phyloP scores from a whole-genome alignment of 192 early-diverging fungal genomes.

The Mortierella alpina region DNA sequence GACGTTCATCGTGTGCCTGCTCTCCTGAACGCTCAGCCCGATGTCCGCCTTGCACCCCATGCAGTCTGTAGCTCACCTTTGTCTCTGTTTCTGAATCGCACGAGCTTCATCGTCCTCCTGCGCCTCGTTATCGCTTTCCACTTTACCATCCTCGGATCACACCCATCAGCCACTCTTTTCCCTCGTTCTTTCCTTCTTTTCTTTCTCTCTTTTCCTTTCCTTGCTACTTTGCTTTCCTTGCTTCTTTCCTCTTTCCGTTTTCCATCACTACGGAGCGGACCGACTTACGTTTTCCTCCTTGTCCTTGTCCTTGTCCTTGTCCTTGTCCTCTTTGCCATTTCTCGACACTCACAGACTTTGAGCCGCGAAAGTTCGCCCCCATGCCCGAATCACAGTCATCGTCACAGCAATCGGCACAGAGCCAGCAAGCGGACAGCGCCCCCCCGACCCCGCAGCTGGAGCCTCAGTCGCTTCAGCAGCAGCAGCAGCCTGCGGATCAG shows the following conservation, averaged over 20 bases:
- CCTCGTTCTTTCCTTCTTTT: constrained; percentile 10
- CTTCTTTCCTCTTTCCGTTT: background rate
- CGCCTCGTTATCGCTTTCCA: background rate
- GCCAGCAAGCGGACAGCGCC: background rate
- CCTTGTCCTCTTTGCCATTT: background rate
- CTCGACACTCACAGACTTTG: constrained; percentile 22
- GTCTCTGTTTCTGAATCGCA: too few relatives aligned
- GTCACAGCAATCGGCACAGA: constrained; percentile 16
- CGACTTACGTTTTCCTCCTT: background rate
- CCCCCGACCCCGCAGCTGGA: constrained; percentile 5
- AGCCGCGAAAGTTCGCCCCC: constrained; percentile 37
- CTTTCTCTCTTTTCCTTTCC: background rate
- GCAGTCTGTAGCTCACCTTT: too few relatives aligned
- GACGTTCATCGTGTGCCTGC: too few relatives aligned
- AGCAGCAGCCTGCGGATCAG: constrained; percentile 8
- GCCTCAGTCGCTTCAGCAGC: background rate
- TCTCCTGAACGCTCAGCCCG: too few relatives aligned
- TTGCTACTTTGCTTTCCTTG: background rate
- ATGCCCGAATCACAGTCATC: constrained; percentile 25
- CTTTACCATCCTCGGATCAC: background rate
- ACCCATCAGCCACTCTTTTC: background rate
- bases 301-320: background rate
- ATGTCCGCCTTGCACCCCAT: too few relatives aligned
- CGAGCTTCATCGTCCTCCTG: background rate
- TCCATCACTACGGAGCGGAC: too few relatives aligned